A percentile compares a stretch with the other conserved stretches of the same genome.
phyloP scores from a whole-genome alignment of 2,329 filamentous ascomycete genomes.

The Ceratocystis destructans region DNA sequence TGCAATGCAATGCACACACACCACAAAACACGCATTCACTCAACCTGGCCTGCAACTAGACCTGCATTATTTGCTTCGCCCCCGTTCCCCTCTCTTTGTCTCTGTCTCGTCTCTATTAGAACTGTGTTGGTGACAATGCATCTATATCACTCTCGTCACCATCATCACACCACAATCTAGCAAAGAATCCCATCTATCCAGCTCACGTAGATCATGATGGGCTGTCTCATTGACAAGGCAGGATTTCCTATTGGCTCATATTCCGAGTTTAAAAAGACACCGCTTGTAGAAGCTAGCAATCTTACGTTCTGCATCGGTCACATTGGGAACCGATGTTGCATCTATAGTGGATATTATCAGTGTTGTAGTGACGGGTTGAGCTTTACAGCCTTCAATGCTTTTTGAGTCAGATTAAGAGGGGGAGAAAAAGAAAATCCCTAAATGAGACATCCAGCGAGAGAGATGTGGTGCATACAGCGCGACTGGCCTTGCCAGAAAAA shows the following conservation, averaged over 20 bases:
- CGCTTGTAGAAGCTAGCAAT: not conserved
- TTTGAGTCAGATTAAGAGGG: not conserved
- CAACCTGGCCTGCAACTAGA: not conserved
- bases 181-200: not conserved
- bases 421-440: not conserved
- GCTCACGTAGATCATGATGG: not conserved
- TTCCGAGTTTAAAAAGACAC: not conserved
- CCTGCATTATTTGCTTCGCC: not conserved
- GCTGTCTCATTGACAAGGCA: not conserved
- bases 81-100: not conserved
- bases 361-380: not conserved
- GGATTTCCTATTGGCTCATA: not conserved
- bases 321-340: not conserved
- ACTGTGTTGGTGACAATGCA: not conserved
- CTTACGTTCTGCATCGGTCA: not conserved
- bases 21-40: not conserved
- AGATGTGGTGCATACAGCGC: not conserved
- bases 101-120: too few species aligned
- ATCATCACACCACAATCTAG: constrained; percentile 3
- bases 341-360: not conserved
- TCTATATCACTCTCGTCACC: not conserved
- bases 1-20: not conserved
- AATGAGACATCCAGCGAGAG: not conserved
- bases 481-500: not conserved
- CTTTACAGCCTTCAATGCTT: not conserved